These are phyloP conservation scores for Noccaea bulbosa DNA, from an alignment of 345 rosid genomes.

Conservation along the genomic window DNA sequence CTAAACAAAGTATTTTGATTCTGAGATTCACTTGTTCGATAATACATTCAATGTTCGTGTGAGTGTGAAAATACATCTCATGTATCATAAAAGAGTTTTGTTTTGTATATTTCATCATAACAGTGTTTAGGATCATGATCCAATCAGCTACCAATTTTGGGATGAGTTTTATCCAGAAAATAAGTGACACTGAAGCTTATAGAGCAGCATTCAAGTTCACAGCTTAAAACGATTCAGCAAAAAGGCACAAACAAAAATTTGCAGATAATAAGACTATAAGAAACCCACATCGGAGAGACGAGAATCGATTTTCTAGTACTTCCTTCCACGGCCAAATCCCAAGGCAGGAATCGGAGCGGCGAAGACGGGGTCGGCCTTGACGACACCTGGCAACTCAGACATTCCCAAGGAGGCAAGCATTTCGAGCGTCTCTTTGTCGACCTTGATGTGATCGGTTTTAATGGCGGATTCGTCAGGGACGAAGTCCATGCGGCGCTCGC, in stretches of 20 bases:
- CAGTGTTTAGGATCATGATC: too few relatives aligned
- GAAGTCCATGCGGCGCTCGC: slow-evolving; percentile 78
- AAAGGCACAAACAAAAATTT: slow-evolving; percentile 26
- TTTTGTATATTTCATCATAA: background rate
- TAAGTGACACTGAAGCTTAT: slow-evolving; percentile 18
- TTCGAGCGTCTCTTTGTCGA: slow-evolving; percentile 71
- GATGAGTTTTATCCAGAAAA: slow-evolving; percentile 12
- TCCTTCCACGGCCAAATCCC: slow-evolving; percentile 50
- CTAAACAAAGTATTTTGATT: background rate
- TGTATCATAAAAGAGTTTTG: slow-evolving; percentile 16
- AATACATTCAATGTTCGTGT: background rate
- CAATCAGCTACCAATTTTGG: background rate
- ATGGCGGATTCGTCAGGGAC: slow-evolving; percentile 77
- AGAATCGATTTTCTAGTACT: slow-evolving; percentile 36
- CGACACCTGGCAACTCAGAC: slow-evolving; percentile 52
- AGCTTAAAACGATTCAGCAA: slow-evolving; percentile 8
- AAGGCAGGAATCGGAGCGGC: slow-evolving; percentile 25
- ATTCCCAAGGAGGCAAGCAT: slow-evolving; percentile 72
- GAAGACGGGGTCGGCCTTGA: slow-evolving; percentile 48
- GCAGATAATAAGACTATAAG: background rate
- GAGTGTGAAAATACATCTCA: slow-evolving; percentile 7
- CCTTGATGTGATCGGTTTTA: slow-evolving; percentile 58
- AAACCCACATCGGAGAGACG: background rate
- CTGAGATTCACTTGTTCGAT: background rate
- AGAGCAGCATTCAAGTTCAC: background rate